Base-by-base conservation (phyloP, 2,329 filamentous ascomycete genomes). In the Claviceps purpurea region DNA sequence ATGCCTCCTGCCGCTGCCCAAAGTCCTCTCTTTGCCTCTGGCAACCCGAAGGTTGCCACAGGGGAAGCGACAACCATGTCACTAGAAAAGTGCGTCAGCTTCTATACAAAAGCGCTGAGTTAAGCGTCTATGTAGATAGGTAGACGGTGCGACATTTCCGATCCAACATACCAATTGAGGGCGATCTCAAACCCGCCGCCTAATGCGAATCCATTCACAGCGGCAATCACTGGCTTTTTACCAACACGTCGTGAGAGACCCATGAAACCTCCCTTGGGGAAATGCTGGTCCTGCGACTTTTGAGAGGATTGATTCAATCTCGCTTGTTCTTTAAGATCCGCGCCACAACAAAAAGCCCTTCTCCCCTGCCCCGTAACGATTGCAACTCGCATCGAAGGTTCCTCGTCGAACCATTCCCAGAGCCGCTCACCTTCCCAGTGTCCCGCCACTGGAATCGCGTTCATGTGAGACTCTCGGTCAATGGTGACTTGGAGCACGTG, bases 141-240 rank as follows among this genome's bases (percentile, higher is more conserved):
- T 16, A 18, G 6, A 18, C 3, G 14, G 6, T 14, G n/a, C 10
- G 26, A 30, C 6, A 14, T 37, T 7, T 6, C 11, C 20, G 4
- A 20, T 26, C 45, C 18, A 24, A 63, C 68, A 39, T 62, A 77
- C 75, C 74, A 78, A 49, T 76, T 76, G 51, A 78, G 62, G 8
- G 72, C 70, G 57, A 78, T 75, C 63, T 81, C 77, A 56, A 78
- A 79, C 0, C 77, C 78, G 4, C 77, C 78, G 0, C 78, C 78
- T 47, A 78, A 65, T 1, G 76, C 75, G 54, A 74, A 71, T 0
- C 78, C 78, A 62, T 81, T 81, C 3, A 80, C 75, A 2, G 78
- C 78, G 8, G 76, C 77, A 60, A 81, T 77, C 46, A 81, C 70
- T 1, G 78, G 78, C 63, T 81, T 81, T 67, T 78, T 81, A 0